Percentiles rank a stretch among this genome's conserved stretches.
Evolutionary conservation across 257 asterid species (phyloP).

Genomic region (Primulina huaijiensis): DNA sequence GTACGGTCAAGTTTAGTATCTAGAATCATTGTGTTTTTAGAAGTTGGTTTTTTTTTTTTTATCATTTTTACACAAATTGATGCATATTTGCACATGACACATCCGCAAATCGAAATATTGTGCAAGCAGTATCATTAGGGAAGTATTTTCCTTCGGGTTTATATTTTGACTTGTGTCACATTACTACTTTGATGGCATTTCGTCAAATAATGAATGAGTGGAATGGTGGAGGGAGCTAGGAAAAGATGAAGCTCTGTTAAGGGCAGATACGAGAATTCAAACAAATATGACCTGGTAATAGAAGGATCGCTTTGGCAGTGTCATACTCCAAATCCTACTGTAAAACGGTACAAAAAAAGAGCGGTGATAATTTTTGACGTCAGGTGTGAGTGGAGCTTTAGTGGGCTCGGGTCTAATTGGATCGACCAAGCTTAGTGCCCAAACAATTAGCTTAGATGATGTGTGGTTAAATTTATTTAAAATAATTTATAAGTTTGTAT

Average conservation of each 20-base stretch:
- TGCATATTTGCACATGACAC: too few species aligned
- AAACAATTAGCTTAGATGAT: too few species aligned
- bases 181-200: background rate
- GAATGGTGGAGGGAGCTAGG: background rate
- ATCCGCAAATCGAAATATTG: too few species aligned
- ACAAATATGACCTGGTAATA: background rate
- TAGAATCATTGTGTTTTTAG: too few species aligned
- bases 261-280: background rate
- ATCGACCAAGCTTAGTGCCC: background rate
- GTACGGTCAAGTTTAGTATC: too few species aligned
- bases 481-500: too few species aligned
- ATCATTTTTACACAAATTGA: too few species aligned
- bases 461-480: too few species aligned
- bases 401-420: background rate
- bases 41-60: too few species aligned
- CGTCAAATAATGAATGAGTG: background rate
- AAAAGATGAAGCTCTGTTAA: background rate
- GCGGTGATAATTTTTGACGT: background rate
- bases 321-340: background rate
- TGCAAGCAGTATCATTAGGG: conserved; percentile 28
- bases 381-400: background rate
- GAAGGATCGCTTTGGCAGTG: background rate
- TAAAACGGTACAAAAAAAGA: background rate
- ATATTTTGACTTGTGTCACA: background rate
- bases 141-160: background rate